Evolutionary conservation across 805 yeast species (phyloP), one percentile per base, ranked within the genome.

Genomic region (Candida tammaniensis): DNA sequence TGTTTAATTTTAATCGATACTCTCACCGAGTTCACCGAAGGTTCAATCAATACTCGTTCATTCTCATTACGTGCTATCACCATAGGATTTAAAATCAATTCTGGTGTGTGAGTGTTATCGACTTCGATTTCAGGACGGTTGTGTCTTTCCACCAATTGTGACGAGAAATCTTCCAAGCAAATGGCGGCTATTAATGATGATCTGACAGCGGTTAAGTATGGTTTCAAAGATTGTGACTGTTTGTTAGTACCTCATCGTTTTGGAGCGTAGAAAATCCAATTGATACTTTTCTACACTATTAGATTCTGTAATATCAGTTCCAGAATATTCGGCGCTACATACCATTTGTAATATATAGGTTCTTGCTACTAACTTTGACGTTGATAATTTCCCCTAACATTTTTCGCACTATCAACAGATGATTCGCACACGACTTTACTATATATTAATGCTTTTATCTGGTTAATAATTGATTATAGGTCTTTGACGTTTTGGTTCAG

Each of bases 121-220:
- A 85, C 89, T 61, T 93, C 98, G 33, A 93, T 83, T 59, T 93
- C 98, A 4, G 98, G 98, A 47, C 91, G 77, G 65, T 91, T 93
- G 70, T 93, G 98, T 62, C 98, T 84, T 66, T 93, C 98, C 14
- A 85, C 96, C 38, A 85, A 74, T 61, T 91, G 96, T 7, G 98
- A 93, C 20, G 97, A 83, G 57, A 93, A 93, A 65, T 89, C 89
- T 55, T 87, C 91, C 44, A 93, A 70, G 51, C 96, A 86, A 26
- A 93, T 71, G 5, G 98, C 95, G 7, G 96, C 97, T 17, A 94
- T 86, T 48, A 93, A 74, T 18, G 98, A 87, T 37, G 83, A 77
- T 59, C 98, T 82, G 24, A 93, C 98, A 1, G 97, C 96, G 6
- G 86, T 81, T 35, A 93, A 74, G 53, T 93, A 93, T 40, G 98